Evolutionary conservation across 2,329 filamentous ascomycete species (phyloP).

Genomic region (Apiospora koreana): DNA sequence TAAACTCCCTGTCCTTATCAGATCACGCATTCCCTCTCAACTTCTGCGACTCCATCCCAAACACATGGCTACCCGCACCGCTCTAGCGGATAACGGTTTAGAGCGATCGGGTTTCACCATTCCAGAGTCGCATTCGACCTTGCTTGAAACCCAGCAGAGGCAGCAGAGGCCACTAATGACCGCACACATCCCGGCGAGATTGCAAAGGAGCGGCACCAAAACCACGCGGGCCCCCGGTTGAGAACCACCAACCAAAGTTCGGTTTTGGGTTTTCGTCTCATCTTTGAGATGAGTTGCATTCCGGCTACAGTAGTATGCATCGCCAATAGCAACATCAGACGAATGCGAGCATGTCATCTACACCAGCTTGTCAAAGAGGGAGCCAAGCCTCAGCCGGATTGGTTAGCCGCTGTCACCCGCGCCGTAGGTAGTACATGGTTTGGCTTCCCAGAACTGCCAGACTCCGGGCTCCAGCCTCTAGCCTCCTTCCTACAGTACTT

Average conservation of each 20-base stretch:
- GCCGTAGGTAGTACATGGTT: background rate
- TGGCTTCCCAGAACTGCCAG: background rate
- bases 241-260: background rate
- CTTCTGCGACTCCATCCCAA: slow-evolving; percentile 21
- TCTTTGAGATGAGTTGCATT: slow-evolving; percentile 8
- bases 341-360: background rate
- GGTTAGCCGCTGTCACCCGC: background rate
- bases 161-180: background rate
- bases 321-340: slow-evolving; percentile 9
- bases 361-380: background rate
- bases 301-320: background rate
- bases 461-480: too few relatives aligned
- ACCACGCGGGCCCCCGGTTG: slow-evolving; percentile 26
- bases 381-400: background rate
- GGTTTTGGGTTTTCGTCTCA: slow-evolving; percentile 9
- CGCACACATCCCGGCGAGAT: slow-evolving; percentile 28
- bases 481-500: too few relatives aligned
- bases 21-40: slow-evolving; percentile 5
- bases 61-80: slow-evolving; percentile 30
- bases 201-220: slow-evolving; percentile 29
- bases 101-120: slow-evolving; percentile 29
- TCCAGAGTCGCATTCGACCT: slow-evolving; percentile 30
- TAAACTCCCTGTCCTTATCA: slow-evolving; percentile 7
- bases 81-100: slow-evolving; percentile 32
- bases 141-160: slow-evolving; percentile 25